Evolutionary conservation across 2,329 filamentous ascomycete species (phyloP), one percentile per base, ranked within the genome.

Genomic region (Dichotomopilus funicola): DNA sequence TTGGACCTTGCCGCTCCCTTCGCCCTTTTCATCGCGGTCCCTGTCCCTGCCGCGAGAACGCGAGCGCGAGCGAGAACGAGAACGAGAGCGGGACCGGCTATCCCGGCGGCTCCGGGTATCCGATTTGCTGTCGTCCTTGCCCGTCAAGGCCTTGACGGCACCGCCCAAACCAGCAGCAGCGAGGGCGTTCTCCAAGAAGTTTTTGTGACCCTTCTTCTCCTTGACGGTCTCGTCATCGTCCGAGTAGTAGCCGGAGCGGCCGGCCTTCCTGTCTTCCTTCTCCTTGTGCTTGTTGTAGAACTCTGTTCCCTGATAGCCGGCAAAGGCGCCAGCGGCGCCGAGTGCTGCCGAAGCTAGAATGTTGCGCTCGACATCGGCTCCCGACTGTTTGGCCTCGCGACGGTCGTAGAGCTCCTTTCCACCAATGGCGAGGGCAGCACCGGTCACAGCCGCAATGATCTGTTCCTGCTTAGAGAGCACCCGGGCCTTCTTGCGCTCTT

Each of bases 401-500:
- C 83, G 82, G 64, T 87, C 83, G 67, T 78, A 86, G 4, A 86
- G 69, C 66, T 87, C 83, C 70, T 87, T 86, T 50, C 81, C 81
- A 50, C 82, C 83, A 8, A 82, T 80, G n/a, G 81, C 80, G 27
- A 86, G 70, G 36, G 83, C 80, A 51, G 83, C 83, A 43, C 83
- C 83, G 38, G 81, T 79, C 37, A 86, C 77, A n/a, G 81, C 83
- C 27, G 83, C 83, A 47, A 85, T 76, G 60, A 86, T 83, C 70
- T 85, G 85, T 62, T 86, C 78, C 64, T 86, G 80, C 70, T 84
- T 81, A 58, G 77, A 78, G 57, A 85, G 71, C 57, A 78, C 74
- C 62, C 80, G 75, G 62, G 71, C 78, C 58, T 74, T 74, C 61
- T 73, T 72, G 59, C 76, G 73, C 55, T 88, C 84, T 59, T 85